Base-by-base conservation (phyloP, 192 early-diverging fungal species). In the Coemansia sp. region DNA sequence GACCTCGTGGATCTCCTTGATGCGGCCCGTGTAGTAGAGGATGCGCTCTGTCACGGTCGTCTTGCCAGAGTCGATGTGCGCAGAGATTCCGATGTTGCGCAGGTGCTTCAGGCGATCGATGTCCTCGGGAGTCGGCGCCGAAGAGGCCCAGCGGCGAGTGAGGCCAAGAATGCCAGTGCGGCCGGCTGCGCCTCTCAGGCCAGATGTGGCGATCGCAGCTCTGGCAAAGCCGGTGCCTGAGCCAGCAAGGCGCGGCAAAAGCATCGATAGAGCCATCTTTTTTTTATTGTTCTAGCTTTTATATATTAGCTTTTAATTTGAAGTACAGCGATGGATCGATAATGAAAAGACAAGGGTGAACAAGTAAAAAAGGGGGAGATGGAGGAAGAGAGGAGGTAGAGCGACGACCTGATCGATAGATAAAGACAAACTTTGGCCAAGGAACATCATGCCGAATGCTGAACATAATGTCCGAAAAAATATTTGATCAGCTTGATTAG, bases 1-100 rank as follows among this genome's bases (percentile, higher is more conserved):
- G 29, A 93, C 90, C 64, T 93, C 90, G 75, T 93, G 91, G 68
- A 93, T 93, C 68, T 89, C 87, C 79, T 90, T 91, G 81, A 93
- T 93, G 55, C 90, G 86, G 19, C 91, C 91, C 16, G 91, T 90
- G 69, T 91, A 91, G 72, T 84, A 91, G 35, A 93, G 70, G 47
- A 93, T 85, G 68, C 91, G 88, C 72, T 93, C 91, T 6, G 90
- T 93, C 62, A 88, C 83, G 0, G 91, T 93, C 24, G 91, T 93
- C 68, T 93, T 93, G 61, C 91, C 91, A 20, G 90, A 91, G 67
- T 93, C 91, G 64, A 93, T 91, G 72, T 93, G 91, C 27, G 91
- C 91, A 16, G 88, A 91, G 62, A 93, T 93, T 68, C 91, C 91
- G 70, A 93, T 91, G 81, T 93, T 93, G 52, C 91, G 90, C 67